Percentiles rank a stretch among this genome's conserved stretches.
These are phyloP conservation scores for Entomortierella chlamydospora DNA, from an alignment of 192 early-diverging fungal species.

Conservation along the genomic window DNA sequence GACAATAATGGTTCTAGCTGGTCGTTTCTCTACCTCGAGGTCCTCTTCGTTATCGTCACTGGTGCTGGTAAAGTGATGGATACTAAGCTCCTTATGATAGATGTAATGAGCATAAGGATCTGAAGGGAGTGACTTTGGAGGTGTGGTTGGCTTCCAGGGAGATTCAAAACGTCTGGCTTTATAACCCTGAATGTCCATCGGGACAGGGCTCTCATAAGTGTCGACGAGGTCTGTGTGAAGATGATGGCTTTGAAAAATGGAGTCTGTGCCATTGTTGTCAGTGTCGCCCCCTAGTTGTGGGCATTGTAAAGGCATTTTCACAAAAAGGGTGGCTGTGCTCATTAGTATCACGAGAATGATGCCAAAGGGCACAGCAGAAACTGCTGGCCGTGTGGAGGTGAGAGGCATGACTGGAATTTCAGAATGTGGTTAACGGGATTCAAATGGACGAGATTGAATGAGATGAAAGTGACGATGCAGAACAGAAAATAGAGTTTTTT, in stretches of 20 bases:
- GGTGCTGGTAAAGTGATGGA: not conserved
- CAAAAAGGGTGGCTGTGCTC: not conserved
- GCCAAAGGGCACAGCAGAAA: not conserved
- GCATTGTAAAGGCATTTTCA: too few relatives aligned
- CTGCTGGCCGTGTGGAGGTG: not conserved
- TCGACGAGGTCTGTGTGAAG: not conserved
- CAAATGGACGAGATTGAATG: too few relatives aligned
- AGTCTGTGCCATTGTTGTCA: too few relatives aligned
- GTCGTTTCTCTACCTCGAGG: not conserved
- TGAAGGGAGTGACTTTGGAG: constrained; percentile 26
- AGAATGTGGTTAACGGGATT: too few relatives aligned
- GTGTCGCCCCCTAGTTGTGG: too few relatives aligned
- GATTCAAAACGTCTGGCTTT: not conserved
- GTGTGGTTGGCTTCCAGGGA: constrained; percentile 15
- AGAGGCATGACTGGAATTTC: not conserved
- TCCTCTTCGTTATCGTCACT: not conserved
- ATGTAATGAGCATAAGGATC: constrained; percentile 49
- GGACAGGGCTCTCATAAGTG: not conserved
- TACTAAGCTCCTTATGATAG: constrained; percentile 29
- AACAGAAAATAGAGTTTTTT: too few relatives aligned
- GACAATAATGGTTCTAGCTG: constrained; percentile 67
- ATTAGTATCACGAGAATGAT: not conserved
- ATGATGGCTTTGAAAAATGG: not conserved
- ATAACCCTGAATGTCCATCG: not conserved
- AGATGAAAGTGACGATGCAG: too few relatives aligned